Evolutionary conservation across 108 stramenopile species (phyloP).

Genomic region (Cyclotella baltica): DNA sequence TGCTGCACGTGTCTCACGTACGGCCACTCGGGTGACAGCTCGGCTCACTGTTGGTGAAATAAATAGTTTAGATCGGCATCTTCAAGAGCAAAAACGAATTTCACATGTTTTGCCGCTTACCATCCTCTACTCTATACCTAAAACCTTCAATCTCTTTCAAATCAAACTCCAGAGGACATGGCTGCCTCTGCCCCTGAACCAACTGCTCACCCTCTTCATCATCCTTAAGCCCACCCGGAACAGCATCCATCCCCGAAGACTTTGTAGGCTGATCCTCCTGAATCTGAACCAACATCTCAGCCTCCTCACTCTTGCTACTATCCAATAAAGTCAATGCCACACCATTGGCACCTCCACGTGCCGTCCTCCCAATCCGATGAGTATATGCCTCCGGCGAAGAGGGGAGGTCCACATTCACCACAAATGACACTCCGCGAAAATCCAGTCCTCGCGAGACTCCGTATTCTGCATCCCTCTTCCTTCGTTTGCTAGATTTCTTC

Average conservation of each 20-base stretch:
- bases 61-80: not conserved
- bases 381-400: slow-evolving; percentile 88
- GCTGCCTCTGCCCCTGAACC: slow-evolving; percentile 69
- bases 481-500: slow-evolving; percentile 57
- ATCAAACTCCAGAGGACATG: slow-evolving; percentile 95
- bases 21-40: slow-evolving; percentile 86
- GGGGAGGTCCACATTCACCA: slow-evolving; percentile 98
- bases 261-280: slow-evolving; percentile 86
- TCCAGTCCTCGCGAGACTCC: slow-evolving; percentile 97
- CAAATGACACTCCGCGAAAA: slow-evolving; percentile 95
- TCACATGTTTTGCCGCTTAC: slow-evolving; percentile 9
- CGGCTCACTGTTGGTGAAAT: slow-evolving; percentile 51
- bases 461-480: slow-evolving; percentile 80
- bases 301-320: slow-evolving; percentile 56
- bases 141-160: slow-evolving; percentile 95
- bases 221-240: slow-evolving; percentile 52
- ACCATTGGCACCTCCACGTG: slow-evolving; percentile 94
- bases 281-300: slow-evolving; percentile 63
- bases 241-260: slow-evolving; percentile 40
- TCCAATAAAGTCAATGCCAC: slow-evolving; percentile 93
- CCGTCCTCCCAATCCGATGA: slow-evolving; percentile 98
- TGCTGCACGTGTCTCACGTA: slow-evolving; percentile 92
- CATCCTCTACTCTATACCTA: slow-evolving; percentile 97
- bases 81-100: not conserved
- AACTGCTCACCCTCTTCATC: slow-evolving; percentile 27